phyloP scores from a whole-genome alignment of 495 filamentous ascomycete species.

The Aspergillus nidulans region DNA sequence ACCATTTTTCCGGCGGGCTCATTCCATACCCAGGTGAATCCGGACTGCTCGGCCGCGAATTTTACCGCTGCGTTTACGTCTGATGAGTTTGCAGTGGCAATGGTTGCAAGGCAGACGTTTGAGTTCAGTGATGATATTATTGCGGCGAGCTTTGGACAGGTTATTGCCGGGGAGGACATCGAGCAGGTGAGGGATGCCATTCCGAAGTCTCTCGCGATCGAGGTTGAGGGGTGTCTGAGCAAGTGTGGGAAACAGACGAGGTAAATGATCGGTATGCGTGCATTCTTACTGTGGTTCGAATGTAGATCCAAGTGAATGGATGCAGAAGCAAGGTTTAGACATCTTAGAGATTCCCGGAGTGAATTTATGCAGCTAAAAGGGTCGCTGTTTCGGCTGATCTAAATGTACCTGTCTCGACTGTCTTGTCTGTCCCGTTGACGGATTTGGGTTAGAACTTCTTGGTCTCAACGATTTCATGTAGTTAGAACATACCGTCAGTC shows the following conservation, averaged over 20 bases:
- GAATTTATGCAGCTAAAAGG: too few species aligned
- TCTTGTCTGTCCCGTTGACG: too few species aligned
- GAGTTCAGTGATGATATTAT: slow-evolving; percentile 20
- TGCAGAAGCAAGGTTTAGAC: too few species aligned
- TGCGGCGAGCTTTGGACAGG: slow-evolving; percentile 19
- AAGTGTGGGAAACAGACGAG: slow-evolving; percentile 23
- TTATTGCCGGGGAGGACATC: slow-evolving; percentile 25
- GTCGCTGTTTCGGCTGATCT: too few species aligned
- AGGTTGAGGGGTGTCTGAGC: slow-evolving; percentile 25
- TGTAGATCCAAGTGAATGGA: too few species aligned
- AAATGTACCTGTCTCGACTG: too few species aligned
- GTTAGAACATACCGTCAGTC: too few species aligned
- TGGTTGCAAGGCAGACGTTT: slow-evolving; percentile 20
- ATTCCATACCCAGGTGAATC: slow-evolving; percentile 49
- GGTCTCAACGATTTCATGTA: too few species aligned
- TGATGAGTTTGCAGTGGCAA: slow-evolving; percentile 22
- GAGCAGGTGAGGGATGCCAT: slow-evolving; percentile 20
- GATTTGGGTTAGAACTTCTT: too few species aligned
- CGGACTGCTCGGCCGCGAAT: slow-evolving; percentile 30
- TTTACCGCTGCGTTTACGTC: slow-evolving; percentile 25
- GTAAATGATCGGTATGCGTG: too few species aligned
- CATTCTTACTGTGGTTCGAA: too few species aligned
- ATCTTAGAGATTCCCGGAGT: too few species aligned
- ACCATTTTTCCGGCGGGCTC: slow-evolving; percentile 46
- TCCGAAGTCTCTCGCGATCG: slow-evolving; percentile 14